A percentile compares a stretch with the other conserved stretches of the same genome.
phyloP scores from a whole-genome alignment of 139 green algal species.

The Coelastrella sp. region DNA sequence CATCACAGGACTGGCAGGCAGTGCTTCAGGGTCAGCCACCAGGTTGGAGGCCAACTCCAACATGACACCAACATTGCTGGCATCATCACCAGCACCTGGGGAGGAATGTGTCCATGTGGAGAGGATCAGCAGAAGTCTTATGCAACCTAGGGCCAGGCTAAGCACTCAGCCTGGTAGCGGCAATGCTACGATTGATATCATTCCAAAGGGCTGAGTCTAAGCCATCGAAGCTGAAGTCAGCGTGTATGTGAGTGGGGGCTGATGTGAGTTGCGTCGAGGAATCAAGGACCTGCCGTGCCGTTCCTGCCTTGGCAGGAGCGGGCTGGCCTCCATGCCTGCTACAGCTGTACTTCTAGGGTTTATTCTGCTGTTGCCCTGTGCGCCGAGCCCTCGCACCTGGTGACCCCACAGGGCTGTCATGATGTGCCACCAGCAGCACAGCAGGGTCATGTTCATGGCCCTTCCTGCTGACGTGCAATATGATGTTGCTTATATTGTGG shows the following conservation, averaged over 20 bases:
- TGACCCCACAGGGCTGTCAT: constrained; percentile 44
- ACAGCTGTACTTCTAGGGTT: not conserved
- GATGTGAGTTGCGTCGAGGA: too few species aligned
- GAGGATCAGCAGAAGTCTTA: not conserved
- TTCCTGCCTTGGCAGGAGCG: not conserved
- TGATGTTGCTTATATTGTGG: constrained; percentile 49
- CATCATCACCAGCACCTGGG: constrained; percentile 46
- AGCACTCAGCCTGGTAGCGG: not conserved
- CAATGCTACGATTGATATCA: not conserved
- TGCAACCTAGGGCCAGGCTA: not conserved
- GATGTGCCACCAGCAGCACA: constrained; percentile 46
- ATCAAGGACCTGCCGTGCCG: too few species aligned
- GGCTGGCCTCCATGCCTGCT: not conserved
- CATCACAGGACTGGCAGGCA: constrained; percentile 27
- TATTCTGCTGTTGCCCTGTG: not conserved
- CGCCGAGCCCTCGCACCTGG: not conserved
- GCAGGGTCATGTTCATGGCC: constrained; percentile 27
- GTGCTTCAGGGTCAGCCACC: not conserved
- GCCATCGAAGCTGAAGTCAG: too few species aligned
- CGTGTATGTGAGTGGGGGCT: too few species aligned
- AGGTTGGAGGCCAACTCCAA: not conserved
- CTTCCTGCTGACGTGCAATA: constrained; percentile 26
- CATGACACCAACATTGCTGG: constrained; percentile 32
- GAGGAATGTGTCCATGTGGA: not conserved
- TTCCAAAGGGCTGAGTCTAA: not conserved